Evolutionary conservation across 208 protist genomes (phyloP), one percentile per base, ranked within the genome.

Genomic region (Trypanosoma rangeli): DNA sequence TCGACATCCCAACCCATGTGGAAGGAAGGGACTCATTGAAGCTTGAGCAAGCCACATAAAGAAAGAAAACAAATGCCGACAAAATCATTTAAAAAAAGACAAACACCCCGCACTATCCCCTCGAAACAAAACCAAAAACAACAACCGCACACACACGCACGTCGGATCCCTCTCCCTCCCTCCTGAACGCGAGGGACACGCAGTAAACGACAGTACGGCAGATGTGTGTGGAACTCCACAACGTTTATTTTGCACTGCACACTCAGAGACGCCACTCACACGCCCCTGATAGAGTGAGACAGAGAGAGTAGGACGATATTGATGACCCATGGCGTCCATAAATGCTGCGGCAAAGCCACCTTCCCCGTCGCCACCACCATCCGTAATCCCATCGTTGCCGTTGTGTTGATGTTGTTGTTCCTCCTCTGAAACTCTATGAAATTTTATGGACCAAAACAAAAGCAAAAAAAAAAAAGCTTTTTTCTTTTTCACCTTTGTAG

Each of bases 391-490:
- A 37, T 46, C 15, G 42, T 46, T 46, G 42, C 42, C 42, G 42
- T 46, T 46, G 15, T 46, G 42, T 46, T 46, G 42, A 1, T 16
- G 42, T 16, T 46, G 42, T 46, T 5, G 12, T 46, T 46, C 8
- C 42, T 46, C 42, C 42, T 46, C 42, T 46, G 8, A 9, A 46
- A 46, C 15, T 46, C 42, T 46, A 46, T 46, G 42, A 18, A 46
- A 20, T 46, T 56, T 56, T 56, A 56, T 39, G 70, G 59, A 74
- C 39, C 35, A 72, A 75, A 74, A 57, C 57, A 61, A 62, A 26
- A 72, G 18, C 44, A 64, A 74, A 58, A 57, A 58, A 59, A 64
- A 73, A 66, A 66, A 44, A 53, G 46, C 42, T 53, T 53, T 53
- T 53, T 53, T 26, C 24, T 53, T 53, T 28, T 53, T 53, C 24